phyloP scores from a whole-genome alignment of 805 yeast genomes.

The Ogataea methylovora region DNA sequence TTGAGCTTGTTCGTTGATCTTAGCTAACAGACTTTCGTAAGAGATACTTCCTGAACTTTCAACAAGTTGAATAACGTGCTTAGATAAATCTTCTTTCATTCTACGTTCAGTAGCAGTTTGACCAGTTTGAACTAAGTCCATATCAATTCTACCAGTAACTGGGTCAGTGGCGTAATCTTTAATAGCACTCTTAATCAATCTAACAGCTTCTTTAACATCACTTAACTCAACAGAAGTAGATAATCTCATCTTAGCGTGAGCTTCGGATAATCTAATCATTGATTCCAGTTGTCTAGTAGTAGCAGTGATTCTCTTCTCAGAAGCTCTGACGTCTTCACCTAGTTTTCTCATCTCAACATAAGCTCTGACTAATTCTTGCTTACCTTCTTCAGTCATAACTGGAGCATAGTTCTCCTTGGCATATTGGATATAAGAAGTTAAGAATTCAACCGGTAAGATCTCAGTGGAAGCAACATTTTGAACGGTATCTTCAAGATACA shows the following conservation, averaged over 20 bases:
- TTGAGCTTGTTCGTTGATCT: conserved; percentile 58
- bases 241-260: conserved; percentile 94
- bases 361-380: conserved; percentile 73
- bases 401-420: conserved; percentile 86
- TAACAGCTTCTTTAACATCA: conserved; percentile 90
- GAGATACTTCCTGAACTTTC: conserved; percentile 44
- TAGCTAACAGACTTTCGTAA: conserved; percentile 50
- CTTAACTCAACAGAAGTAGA: conserved; percentile 59
- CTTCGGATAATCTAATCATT: conserved; percentile 91
- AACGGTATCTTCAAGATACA: conserved; percentile 87
- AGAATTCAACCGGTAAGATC: conserved; percentile 76
- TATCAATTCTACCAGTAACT: conserved; percentile 90
- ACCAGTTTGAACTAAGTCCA: conserved; percentile 96
- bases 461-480: conserved; percentile 61
- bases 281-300: conserved; percentile 96
- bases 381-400: conserved; percentile 71
- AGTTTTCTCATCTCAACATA: conserved; percentile 91
- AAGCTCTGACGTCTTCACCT: conserved; percentile 83
- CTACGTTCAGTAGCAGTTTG: conserved; percentile 82
- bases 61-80: conserved; percentile 49
- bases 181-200: conserved; percentile 87
- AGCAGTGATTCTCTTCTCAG: conserved; percentile 92
- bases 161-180: conserved; percentile 99
- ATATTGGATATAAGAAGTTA: conserved; percentile 85
- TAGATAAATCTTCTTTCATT: conserved; percentile 62